phyloP scores from a whole-genome alignment of 2,329 filamentous ascomycete genomes.

The Colletotrichum sp. region DNA sequence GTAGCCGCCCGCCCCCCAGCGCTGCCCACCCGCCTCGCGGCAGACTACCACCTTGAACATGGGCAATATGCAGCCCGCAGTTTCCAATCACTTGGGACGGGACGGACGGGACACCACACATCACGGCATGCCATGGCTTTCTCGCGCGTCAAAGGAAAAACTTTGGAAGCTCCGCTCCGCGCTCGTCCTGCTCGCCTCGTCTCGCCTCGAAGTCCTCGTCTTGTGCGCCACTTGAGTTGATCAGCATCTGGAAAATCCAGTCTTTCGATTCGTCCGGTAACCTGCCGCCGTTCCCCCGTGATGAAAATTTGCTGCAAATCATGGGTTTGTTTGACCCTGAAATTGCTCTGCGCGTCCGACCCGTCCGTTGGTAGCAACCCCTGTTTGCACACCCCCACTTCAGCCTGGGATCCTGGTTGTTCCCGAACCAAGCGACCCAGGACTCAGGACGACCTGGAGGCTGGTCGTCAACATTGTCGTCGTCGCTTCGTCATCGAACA shows the following conservation, averaged over 20 bases:
- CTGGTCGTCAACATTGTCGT: neutral
- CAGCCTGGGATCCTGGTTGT: constrained; percentile 1
- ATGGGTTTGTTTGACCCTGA: constrained; percentile 17
- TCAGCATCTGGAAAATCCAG: constrained; percentile 10
- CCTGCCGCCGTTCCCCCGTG: neutral
- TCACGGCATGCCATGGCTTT: neutral
- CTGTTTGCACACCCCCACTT: constrained; percentile 6
- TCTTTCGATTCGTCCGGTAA: constrained; percentile 13
- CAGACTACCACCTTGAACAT: neutral
- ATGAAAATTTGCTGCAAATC: constrained; percentile 15
- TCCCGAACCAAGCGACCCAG: constrained; percentile 17
- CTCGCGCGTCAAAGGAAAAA: neutral
- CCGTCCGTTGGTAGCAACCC: constrained; percentile 9
- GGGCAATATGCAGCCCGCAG: constrained; percentile 8
- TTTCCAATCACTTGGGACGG: constrained; percentile 18
- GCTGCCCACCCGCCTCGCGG: neutral
- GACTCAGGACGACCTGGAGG: neutral
- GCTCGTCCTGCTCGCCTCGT: neutral
- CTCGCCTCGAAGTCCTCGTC: neutral
- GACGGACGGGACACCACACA: constrained; percentile 5
- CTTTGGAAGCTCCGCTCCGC: constrained; percentile 5
- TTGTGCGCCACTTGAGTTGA: neutral
- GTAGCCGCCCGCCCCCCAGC: neutral
- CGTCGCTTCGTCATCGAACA: constrained; percentile 2
- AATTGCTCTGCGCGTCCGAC: constrained; percentile 15